A percentile compares a stretch with the other conserved stretches of the same genome.
Conservation (phyloP, 108 stramenopile species). For the Discostella pseudostelligera region DNA sequence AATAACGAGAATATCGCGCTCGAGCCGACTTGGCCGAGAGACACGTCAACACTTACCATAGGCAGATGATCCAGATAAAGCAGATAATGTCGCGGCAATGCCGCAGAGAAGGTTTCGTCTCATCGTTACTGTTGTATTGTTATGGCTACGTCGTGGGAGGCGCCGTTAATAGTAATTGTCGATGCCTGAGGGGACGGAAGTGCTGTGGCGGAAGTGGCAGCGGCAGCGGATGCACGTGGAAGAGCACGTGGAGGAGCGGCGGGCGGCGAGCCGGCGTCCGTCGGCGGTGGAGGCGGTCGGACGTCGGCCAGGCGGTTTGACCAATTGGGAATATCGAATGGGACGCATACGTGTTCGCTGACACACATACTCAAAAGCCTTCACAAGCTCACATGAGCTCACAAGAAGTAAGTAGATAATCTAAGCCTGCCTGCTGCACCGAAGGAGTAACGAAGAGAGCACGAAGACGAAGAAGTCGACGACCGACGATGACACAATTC, state of each 20-base stretch:
- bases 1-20: neutral
- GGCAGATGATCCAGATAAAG: constrained; percentile 31
- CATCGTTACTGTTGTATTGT: constrained; percentile 13
- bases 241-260: neutral
- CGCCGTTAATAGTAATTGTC: too few relatives aligned
- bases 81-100: constrained; percentile 23
- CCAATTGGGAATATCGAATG: neutral
- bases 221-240: neutral
- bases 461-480: too few relatives aligned
- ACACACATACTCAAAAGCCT: neutral
- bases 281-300: neutral
- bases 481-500: too few relatives aligned
- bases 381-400: neutral
- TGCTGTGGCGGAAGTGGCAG: too few relatives aligned
- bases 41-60: constrained; percentile 31
- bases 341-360: neutral
- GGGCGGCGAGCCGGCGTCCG: neutral
- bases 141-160: neutral
- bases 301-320: neutral
- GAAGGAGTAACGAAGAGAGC: too few relatives aligned
- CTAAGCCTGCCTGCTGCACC: too few relatives aligned
- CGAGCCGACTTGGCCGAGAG: neutral
- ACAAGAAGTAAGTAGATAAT: too few relatives aligned
- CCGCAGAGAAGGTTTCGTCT: constrained; percentile 34
- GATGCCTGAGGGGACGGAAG: neutral